A percentile compares a stretch with the other conserved stretches of the same genome.
Evolutionary conservation across 2,329 filamentous ascomycete species (phyloP).

Genomic region (Helotiales sp.): DNA sequence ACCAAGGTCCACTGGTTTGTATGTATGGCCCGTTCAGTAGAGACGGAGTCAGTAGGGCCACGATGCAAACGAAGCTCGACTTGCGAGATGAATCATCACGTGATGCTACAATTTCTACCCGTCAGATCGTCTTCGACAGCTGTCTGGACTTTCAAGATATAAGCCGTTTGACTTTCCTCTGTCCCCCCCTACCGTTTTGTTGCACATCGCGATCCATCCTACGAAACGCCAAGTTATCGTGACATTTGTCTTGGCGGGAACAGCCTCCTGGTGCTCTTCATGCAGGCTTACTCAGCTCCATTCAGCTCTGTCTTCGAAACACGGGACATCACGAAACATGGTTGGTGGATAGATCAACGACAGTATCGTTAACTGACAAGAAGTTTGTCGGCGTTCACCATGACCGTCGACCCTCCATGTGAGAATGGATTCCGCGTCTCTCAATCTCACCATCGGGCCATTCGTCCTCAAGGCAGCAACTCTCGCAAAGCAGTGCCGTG

Average conservation of each 20-base stretch:
- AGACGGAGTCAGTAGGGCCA: too few relatives aligned
- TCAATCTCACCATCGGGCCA: background rate
- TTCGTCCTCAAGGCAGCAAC: constrained; percentile 9
- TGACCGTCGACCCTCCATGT: background rate
- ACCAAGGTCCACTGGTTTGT: too few relatives aligned
- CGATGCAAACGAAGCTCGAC: too few relatives aligned
- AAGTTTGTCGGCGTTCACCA: background rate
- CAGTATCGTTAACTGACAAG: too few relatives aligned
- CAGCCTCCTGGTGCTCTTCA: background rate
- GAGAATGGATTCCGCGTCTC: background rate
- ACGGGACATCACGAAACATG: background rate
- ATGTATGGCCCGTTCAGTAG: too few relatives aligned
- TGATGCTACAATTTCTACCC: too few relatives aligned
- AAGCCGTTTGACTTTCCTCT: too few relatives aligned
- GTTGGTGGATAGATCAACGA: too few relatives aligned
- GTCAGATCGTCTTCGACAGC: too few relatives aligned
- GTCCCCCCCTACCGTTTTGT: background rate
- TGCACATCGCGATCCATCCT: background rate
- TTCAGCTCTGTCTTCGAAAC: background rate
- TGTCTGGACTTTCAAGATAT: too few relatives aligned
- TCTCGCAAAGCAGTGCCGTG: constrained; percentile 6
- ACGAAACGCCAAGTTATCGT: background rate
- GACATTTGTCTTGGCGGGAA: background rate
- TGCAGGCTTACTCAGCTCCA: background rate
- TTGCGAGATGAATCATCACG: too few relatives aligned